Percentiles rank a stretch among this genome's conserved stretches.
Evolutionary conservation across 805 yeast species (phyloP).

Genomic region (Barnettozyma populi): DNA sequence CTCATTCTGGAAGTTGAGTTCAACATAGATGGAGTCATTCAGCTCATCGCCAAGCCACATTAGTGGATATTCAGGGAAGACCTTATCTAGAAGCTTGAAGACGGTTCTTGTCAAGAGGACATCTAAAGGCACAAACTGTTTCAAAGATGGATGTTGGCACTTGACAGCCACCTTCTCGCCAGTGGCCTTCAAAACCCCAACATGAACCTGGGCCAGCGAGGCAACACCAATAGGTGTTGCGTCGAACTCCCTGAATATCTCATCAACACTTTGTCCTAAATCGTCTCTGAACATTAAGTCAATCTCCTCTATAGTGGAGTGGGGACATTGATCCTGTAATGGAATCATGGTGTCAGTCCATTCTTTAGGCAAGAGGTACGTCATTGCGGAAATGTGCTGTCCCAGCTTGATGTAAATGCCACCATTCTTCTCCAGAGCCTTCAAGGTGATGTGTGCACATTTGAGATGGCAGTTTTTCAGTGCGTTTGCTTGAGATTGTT

Average conservation of each 20-base stretch:
- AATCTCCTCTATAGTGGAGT: conserved; percentile 66
- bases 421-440: conserved; percentile 79
- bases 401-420: conserved; percentile 94
- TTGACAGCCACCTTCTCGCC: conserved; percentile 87
- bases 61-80: conserved; percentile 91
- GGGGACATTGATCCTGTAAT: conserved; percentile 85
- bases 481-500: conserved; percentile 37
- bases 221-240: conserved; percentile 88
- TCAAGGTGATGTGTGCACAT: conserved; percentile 75
- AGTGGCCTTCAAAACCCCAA: conserved; percentile 50
- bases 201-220: conserved; percentile 92
- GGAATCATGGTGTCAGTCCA: conserved; percentile 97
- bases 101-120: conserved; percentile 71
- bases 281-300: conserved; percentile 62
- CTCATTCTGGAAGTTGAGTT: conserved; percentile 81
- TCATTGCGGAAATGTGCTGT: conserved; percentile 89
- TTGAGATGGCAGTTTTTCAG: conserved; percentile 60
- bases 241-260: conserved; percentile 62
- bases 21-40: conserved; percentile 82
- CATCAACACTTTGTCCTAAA: conserved; percentile 53
- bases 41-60: conserved; percentile 96
- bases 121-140: conserved; percentile 88
- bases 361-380: conserved; percentile 83
- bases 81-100: conserved; percentile 63
- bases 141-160: conserved; percentile 85